Conservation (phyloP, 768 basidiomycete genomes). For the Boletus sp. region DNA sequence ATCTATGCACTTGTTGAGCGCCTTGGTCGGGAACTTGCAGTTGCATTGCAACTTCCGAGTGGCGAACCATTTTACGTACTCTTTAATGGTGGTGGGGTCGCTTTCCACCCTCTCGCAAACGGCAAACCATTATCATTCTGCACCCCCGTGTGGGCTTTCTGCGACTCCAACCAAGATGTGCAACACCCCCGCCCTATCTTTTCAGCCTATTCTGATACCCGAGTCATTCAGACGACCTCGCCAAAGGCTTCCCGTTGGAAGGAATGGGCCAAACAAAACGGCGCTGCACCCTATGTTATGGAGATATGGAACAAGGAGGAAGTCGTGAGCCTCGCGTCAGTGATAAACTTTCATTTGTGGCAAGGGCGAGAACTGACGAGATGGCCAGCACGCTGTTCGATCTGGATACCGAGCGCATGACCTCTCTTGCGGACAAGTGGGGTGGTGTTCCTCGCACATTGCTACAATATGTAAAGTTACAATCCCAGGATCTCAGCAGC, state of each 20-base stretch:
- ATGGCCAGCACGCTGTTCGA: not conserved
- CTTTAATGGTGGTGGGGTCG: too few relatives aligned
- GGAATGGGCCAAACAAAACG: not conserved
- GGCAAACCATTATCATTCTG: accelerated
- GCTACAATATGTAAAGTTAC: not conserved
- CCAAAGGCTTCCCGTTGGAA: not conserved
- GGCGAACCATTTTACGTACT: too few relatives aligned
- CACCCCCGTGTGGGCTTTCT: not conserved
- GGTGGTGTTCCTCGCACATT: not conserved
- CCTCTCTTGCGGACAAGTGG: not conserved
- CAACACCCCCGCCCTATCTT: not conserved
- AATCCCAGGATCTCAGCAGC: too few relatives aligned
- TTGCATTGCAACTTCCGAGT: slow-evolving; percentile 11
- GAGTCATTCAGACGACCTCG: not conserved
- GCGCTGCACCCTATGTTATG: not conserved
- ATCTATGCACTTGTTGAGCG: too few relatives aligned
- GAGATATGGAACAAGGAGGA: not conserved
- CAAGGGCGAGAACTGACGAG: not conserved
- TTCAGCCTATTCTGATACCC: not conserved
- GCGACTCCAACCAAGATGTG: not conserved
- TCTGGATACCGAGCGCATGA: not conserved
- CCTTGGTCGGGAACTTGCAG: too few relatives aligned
- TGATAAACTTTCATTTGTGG: not conserved
- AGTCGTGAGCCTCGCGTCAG: not conserved
- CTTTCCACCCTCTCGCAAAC: accelerated